Evolutionary conservation across 257 asterid species (phyloP).

Genomic region (Jasminum sambac): DNA sequence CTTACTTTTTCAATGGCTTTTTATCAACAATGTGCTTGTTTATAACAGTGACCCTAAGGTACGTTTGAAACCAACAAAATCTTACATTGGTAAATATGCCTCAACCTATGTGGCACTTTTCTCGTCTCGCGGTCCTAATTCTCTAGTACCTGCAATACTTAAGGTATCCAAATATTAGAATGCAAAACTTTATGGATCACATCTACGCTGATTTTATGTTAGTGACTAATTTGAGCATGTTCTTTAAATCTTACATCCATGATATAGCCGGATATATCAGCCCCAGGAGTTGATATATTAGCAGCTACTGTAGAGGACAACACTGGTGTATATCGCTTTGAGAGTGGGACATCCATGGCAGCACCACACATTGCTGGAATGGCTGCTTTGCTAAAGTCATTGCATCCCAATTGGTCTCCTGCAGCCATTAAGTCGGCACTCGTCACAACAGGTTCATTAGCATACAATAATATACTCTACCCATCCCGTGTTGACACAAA

Average conservation of each 20-base stretch:
- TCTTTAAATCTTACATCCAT: neutral
- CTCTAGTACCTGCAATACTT: conserved; percentile 37
- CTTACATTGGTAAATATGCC: conserved; percentile 35
- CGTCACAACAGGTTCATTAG: neutral
- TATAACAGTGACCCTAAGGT: conserved; percentile 33
- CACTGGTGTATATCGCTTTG: neutral
- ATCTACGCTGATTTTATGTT: neutral
- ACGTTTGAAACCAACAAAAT: conserved; percentile 29
- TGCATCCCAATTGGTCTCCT: conserved; percentile 45
- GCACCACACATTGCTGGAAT: conserved; percentile 41
- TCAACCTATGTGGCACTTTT: conserved; percentile 31
- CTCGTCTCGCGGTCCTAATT: conserved; percentile 49
- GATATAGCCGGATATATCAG: conserved; percentile 45
- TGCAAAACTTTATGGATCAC: neutral
- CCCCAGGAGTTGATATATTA: conserved; percentile 47
- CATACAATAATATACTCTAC: too few relatives aligned
- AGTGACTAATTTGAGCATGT: neutral
- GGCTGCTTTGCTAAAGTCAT: conserved; percentile 35
- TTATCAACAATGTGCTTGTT: neutral
- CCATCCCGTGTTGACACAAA: too few relatives aligned
- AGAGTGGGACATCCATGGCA: conserved; percentile 43
- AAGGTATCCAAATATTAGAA: conserved; percentile 25
- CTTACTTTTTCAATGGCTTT: neutral
- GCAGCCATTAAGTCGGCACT: conserved; percentile 38
- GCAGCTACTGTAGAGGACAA: conserved; percentile 24